These are phyloP conservation scores for Cornus florida DNA, from an alignment of 148 eudicot species.

Conservation along the genomic window DNA sequence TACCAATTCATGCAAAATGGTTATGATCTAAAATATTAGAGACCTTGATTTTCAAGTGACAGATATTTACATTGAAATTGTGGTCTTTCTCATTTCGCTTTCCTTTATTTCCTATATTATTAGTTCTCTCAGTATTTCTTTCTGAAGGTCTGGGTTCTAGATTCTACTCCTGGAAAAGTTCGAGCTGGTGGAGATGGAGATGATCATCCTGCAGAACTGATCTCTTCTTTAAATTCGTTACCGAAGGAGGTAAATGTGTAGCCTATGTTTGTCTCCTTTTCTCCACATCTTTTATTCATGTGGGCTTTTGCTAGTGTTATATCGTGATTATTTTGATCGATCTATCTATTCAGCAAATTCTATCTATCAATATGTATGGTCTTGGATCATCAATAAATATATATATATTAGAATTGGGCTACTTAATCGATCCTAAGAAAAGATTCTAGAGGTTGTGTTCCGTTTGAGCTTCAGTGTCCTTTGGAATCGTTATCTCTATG, in stretches of 20 bases:
- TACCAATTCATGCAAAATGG: background rate
- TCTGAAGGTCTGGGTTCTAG: constrained; percentile 84
- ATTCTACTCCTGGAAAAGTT: constrained; percentile 93
- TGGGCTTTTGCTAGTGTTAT: background rate
- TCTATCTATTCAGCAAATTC: too few species aligned
- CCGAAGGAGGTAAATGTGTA: constrained; percentile 61
- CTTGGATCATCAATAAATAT: too few species aligned
- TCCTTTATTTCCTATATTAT: background rate
- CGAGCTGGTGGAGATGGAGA: constrained; percentile 83
- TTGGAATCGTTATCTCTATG: background rate
- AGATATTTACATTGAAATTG: background rate
- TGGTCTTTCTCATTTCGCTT: background rate
- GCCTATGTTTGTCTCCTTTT: constrained; percentile 8
- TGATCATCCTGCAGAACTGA: constrained; percentile 87
- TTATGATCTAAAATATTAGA: background rate
- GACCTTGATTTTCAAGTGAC: background rate
- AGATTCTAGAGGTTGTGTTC: background rate
- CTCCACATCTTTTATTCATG: background rate
- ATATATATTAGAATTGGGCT: too few species aligned
- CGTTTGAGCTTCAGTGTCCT: background rate
- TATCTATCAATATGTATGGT: too few species aligned
- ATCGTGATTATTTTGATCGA: too few species aligned
- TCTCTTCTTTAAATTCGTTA: constrained; percentile 58
- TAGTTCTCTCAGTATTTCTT: constrained; percentile 2
- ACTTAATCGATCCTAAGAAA: too few species aligned